Conservation (phyloP, 257 asterid genomes). For the Solanum paucissectum region DNA sequence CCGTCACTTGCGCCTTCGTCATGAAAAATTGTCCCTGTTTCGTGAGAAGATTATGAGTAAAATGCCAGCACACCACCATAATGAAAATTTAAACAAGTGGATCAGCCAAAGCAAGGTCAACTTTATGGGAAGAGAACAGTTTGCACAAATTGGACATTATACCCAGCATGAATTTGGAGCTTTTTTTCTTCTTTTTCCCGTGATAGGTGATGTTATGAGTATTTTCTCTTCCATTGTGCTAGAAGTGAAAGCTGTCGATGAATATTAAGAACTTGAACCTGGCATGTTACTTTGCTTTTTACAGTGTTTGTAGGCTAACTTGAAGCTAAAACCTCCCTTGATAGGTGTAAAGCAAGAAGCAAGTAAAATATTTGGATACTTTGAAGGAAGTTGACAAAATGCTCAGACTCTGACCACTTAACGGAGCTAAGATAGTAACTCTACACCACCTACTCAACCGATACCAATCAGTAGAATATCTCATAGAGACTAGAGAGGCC, state of each 20-base stretch:
- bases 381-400: neutral
- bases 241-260: neutral
- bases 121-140: neutral
- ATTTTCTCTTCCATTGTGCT: neutral
- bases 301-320: neutral
- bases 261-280: neutral
- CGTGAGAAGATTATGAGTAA: neutral
- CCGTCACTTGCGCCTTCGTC: conserved; percentile 68
- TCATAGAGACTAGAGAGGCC: neutral
- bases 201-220: neutral
- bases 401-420: neutral
- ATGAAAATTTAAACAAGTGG: neutral
- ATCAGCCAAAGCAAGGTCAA: neutral
- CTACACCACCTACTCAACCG: neutral
- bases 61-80: neutral
- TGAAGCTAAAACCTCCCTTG: neutral
- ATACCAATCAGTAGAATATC: neutral
- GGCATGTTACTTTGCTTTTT: neutral
- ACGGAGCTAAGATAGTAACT: neutral
- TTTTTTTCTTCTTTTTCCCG: neutral
- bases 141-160: neutral
- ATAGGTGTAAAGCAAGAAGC: neutral
- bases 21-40: conserved; percentile 52
- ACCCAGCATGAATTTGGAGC: neutral
- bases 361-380: neutral